Evolutionary conservation across 225 moss, liverwort and hornwort species (phyloP), one percentile per base, ranked within the genome.

Genomic region (Marchantia paleacea): DNA sequence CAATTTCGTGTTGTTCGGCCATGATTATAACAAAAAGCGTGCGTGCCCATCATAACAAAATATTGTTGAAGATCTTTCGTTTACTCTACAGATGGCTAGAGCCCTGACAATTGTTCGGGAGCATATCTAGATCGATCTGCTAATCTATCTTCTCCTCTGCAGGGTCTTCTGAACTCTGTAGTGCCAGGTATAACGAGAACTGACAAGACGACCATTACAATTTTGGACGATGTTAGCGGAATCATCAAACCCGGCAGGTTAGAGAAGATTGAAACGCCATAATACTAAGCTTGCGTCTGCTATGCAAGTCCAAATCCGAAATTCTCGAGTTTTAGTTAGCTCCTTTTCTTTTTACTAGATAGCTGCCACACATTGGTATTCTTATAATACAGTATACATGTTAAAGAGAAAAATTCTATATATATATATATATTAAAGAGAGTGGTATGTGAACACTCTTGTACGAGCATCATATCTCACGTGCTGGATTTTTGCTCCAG

Each of bases 241-340:
- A 49, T 90, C 12, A 78, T 92, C 70, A 87, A 82, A 83, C 92
- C 89, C 58, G 81, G 89, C 80, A 86, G 90, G 92, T 92, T 8
- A 4, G 18, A n/a, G 39, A 39, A 2, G 39, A 39, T 39, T 39
- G 39, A 39, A 39, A 2, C 39, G 5, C 39, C 39, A 39, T 39
- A 39, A 39, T 39, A 2, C 39, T 2, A 5, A 39, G 39, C 39
- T 39, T 39, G 39, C 39, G 39, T 39, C 39, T 39, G 39, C 39
- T 39, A 39, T 5, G 39, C 2, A 39, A 39, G 39, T 39, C 39
- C 39, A 39, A 39, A 39, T 39, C 39, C 5, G 39, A 39, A 39
- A 39, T 39, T 39, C 39, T 39, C 39, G 39, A 39, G 39, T 39
- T 39, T 39, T 39, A 39, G 39, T 39, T 39, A 39, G 39, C 39